A percentile compares a stretch with the other conserved stretches of the same genome.
Conservation (phyloP, 495 filamentous ascomycete species). For the Polyplosphaeria fusca region DNA sequence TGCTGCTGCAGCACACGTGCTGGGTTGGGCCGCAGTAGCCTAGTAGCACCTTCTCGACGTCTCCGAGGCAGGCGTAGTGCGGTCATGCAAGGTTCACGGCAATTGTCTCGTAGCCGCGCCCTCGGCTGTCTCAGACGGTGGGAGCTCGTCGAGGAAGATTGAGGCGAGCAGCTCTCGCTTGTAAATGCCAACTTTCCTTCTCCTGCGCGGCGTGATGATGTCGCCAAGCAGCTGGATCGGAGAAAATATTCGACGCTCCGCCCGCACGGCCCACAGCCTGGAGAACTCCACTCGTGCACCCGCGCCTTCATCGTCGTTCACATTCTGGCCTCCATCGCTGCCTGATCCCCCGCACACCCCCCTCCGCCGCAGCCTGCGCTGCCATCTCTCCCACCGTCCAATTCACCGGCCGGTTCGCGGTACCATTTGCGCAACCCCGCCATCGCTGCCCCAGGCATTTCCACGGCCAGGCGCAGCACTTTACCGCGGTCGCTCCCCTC, state of each 20-base stretch:
- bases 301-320: constrained; percentile 2
- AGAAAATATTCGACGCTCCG: neutral
- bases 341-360: constrained; percentile 2
- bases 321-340: neutral
- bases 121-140: too few species aligned
- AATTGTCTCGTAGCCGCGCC: too few species aligned
- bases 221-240: neutral
- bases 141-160: neutral
- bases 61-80: too few species aligned
- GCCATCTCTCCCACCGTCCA: neutral
- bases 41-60: too few species aligned
- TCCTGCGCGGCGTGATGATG: too few species aligned
- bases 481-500: neutral
- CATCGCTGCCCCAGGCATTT: constrained; percentile 8
- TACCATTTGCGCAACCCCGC: constrained; percentile 9
- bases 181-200: neutral
- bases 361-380: constrained; percentile 10
- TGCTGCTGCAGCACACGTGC: too few species aligned
- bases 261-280: neutral
- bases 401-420: constrained; percentile 2
- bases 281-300: neutral
- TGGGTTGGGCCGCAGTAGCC: too few species aligned
- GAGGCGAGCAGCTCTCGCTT: neutral
- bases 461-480: constrained; percentile 21
- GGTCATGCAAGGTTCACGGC: too few species aligned